Evolutionary conservation across 352 stramenopile genomes (phyloP), one percentile per base, ranked within the genome.

Genomic region (Phytophthora chlamydospora): DNA sequence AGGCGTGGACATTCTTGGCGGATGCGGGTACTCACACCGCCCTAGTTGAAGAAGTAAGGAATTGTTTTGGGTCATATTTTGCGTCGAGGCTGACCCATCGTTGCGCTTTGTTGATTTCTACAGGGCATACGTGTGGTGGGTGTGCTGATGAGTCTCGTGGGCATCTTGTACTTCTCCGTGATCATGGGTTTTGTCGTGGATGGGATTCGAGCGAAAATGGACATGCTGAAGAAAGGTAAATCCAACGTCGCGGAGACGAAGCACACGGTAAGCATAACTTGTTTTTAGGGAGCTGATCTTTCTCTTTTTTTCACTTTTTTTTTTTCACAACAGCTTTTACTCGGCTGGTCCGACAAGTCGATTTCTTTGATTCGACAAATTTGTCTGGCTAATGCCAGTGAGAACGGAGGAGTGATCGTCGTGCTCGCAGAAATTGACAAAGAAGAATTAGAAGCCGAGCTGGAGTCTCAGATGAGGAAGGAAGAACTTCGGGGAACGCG

Each of bases 131-230:
- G 79, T 1, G 47, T 89, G 17, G 69, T 89, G n/a, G 83, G 79
- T 17, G 71, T 86, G 2, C 13, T 84, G 19, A 84, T 89, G 34
- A 90, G 53, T 8, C 47, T 96, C 6, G 38, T 84, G 32, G 84
- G 86, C 11, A 89, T 96, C 47, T 55, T 97, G 13, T 91, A 96
- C 57, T 95, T 96, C 50, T 92, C 87, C 14, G 83, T 97, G 11
- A 95, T 97, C 54, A 91, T 96, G 75, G 90, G 89, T 27, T 96
- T 97, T 32, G 85, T 97, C 4, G 88, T 93, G 11, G 89, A 97
- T 38, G 80, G 69, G 10, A 95, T 97, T 75, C 83, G 80, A 16
- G 88, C 85, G 6, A 92, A 94, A 55, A 91, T 97, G 67, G 87
- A 97, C 48, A 89, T 78, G 36, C 55, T 97, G 4, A 96, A 97